phyloP scores from a whole-genome alignment of 2,329 filamentous ascomycete genomes.

The Trichoderma atroviride region DNA sequence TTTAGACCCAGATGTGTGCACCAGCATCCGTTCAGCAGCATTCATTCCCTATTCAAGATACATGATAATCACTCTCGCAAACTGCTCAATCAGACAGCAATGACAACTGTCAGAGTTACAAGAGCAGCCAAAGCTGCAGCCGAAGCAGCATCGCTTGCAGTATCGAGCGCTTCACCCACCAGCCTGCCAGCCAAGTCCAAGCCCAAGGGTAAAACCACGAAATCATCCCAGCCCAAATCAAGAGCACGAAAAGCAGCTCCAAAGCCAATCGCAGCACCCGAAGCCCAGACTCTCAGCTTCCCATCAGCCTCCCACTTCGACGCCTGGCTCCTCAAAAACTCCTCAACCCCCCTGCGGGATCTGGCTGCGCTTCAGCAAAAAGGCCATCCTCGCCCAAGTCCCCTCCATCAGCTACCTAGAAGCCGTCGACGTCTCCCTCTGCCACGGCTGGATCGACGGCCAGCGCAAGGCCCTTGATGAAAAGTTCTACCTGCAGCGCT shows the following conservation, averaged over 20 bases:
- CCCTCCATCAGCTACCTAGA: conserved; percentile 52
- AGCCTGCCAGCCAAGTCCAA: neutral
- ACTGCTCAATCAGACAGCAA: neutral
- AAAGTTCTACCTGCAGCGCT: conserved; percentile 56
- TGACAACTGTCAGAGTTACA: neutral
- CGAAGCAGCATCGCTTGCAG: neutral
- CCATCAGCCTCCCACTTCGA: conserved; percentile 38
- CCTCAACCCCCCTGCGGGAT: conserved; percentile 42
- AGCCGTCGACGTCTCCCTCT: conserved; percentile 60
- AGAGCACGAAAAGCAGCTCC: neutral
- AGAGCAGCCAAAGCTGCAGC: conserved; percentile 1
- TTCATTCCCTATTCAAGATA: neutral
- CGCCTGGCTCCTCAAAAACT: conserved; percentile 43
- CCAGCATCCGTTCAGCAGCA: accelerated
- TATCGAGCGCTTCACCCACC: neutral
- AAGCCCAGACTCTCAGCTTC: conserved; percentile 36
- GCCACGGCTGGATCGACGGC: conserved; percentile 66
- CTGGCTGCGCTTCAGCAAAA: conserved; percentile 55
- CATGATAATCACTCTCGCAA: neutral
- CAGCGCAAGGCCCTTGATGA: conserved; percentile 51
- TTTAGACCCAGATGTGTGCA: neutral
- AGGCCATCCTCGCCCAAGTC: conserved; percentile 40
- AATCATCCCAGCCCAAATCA: neutral
- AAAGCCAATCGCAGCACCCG: neutral
- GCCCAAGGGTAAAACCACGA: neutral